phyloP scores from a whole-genome alignment of 2,329 filamentous ascomycete genomes.

The Aspergillus felis region DNA sequence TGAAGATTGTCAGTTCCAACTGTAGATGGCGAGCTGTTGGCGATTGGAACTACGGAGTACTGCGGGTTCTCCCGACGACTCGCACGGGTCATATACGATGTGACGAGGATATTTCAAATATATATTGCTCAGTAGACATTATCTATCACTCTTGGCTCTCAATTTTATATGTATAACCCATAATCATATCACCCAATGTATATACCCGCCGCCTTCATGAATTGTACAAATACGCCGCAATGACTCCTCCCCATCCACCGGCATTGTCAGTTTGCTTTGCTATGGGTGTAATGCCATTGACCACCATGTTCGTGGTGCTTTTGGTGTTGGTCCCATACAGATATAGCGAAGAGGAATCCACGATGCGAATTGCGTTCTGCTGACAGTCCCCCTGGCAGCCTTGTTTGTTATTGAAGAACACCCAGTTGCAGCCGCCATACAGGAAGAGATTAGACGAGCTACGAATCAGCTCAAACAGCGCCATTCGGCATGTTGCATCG shows the following conservation, averaged over 20 bases:
- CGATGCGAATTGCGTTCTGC: slow-evolving; percentile 30
- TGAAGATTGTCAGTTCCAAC: no score
- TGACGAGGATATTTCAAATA: neutral
- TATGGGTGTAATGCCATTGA: slow-evolving; percentile 19
- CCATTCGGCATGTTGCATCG: slow-evolving; percentile 36
- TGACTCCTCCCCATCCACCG: slow-evolving; percentile 33
- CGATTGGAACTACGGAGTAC: no score
- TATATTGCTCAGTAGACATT: neutral
- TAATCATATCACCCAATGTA: neutral
- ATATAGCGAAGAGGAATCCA: slow-evolving; percentile 22
- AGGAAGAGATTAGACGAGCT: slow-evolving; percentile 30
- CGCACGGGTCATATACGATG: neutral
- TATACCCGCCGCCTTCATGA: slow-evolving; percentile 5
- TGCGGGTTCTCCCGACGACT: neutral
- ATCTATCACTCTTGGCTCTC: neutral
- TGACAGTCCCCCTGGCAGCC: slow-evolving; percentile 36
- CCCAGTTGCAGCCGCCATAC: slow-evolving; percentile 40
- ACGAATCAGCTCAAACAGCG: slow-evolving; percentile 26
- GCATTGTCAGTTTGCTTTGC: slow-evolving; percentile 25
- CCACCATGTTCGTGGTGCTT: slow-evolving; percentile 27
- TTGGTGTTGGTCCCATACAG: slow-evolving; percentile 29
- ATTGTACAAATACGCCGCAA: slow-evolving; percentile 29
- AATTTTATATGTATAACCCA: neutral
- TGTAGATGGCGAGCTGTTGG: no score
- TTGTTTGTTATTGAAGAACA: slow-evolving; percentile 36